Base-by-base conservation (phyloP, 1,139 yeast species). In the Cylindricascospora bacillispora region DNA sequence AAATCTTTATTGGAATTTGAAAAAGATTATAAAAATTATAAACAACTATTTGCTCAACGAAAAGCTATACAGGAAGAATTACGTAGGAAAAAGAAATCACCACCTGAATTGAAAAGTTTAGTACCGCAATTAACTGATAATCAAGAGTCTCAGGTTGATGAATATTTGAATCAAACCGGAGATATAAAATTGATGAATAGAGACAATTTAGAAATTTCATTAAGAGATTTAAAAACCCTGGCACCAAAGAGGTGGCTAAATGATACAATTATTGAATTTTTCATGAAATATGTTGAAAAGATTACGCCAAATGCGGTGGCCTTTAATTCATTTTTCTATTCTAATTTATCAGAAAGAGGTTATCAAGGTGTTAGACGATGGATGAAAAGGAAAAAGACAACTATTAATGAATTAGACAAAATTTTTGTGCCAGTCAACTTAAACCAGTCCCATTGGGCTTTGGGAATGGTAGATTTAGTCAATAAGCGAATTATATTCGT, bases 371-470 rank as follows among this genome's bases (percentile, higher is more conserved):
- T 89, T 4, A 70, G 73, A 17, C 62, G 92, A 39, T 89, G 98
- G 98, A 81, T 94, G 34, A 82, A 77, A 44, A 67, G 94, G 32
- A 77, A 80, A 38, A 80, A 82, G 44, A 64, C 77, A 25, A 70
- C 77, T 40, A 73, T 86, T 7, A 65, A 73, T 5, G 63, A 69
- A 23, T 59, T 78, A 39, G 77, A 76, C 26, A 61, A 69, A 36
- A 65, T 92, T 5, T 64, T 89, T 40, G 75, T 81, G 5, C 99
- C 99, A 0, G 75, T 89, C 16, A 89, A 89, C 49, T 63, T 82
- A 18, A 67, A 71, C 55, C 74, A 77, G 33, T 70, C 89, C 1
- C 99, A 89, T 54, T 89, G 99, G 99, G 92, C 94, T 4, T 58
- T 86, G 26, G 86, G 93, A 0, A 77, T 78, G 16, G 66, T 89